Percentiles rank a stretch among this genome's conserved stretches.
Conservation (phyloP, 1,284 basidiomycete genomes). For the Sporisorium graminicola region DNA sequence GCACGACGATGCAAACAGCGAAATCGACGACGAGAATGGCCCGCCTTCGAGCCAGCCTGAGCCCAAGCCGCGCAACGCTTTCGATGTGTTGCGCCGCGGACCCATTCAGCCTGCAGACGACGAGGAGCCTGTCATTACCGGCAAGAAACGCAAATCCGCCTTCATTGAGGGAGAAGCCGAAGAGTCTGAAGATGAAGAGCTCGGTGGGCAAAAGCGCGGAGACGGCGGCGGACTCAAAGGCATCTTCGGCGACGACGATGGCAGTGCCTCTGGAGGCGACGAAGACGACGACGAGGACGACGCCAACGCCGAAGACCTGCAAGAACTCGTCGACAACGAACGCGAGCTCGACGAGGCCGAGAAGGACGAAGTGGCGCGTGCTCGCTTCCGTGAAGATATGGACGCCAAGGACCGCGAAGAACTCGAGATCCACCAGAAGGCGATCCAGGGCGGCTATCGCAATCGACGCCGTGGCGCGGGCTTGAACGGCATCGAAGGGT, state of each 20-base stretch:
- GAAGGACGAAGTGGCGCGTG: conserved; percentile 57
- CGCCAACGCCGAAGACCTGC: conserved; percentile 60
- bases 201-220: conserved; percentile 30
- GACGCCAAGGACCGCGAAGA: conserved; percentile 57
- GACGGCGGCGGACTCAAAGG: conserved; percentile 61
- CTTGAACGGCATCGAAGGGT: conserved; percentile 49
- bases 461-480: conserved; percentile 45
- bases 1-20: conserved; percentile 15
- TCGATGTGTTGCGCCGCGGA: conserved; percentile 28
- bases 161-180: conserved; percentile 68
- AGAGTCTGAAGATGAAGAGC: conserved; percentile 66
- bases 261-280: conserved; percentile 19
- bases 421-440: conserved; percentile 60
- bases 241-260: conserved; percentile 57
- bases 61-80: conserved; percentile 31
- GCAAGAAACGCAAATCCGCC: conserved; percentile 50
- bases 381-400: conserved; percentile 56
- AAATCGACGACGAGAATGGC: conserved; percentile 31
- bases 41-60: conserved; percentile 39
- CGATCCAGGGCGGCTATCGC: conserved; percentile 53
- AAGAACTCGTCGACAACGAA: conserved; percentile 63
- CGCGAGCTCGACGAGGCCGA: conserved; percentile 60
- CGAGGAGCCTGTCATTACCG: not conserved
- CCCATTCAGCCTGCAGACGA: not conserved
- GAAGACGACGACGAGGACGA: conserved; percentile 58